Percentiles rank a stretch among this genome's conserved stretches.
These are phyloP conservation scores for Cercophora sp. DNA, from an alignment of 495 filamentous ascomycete genomes.

Conservation along the genomic window DNA sequence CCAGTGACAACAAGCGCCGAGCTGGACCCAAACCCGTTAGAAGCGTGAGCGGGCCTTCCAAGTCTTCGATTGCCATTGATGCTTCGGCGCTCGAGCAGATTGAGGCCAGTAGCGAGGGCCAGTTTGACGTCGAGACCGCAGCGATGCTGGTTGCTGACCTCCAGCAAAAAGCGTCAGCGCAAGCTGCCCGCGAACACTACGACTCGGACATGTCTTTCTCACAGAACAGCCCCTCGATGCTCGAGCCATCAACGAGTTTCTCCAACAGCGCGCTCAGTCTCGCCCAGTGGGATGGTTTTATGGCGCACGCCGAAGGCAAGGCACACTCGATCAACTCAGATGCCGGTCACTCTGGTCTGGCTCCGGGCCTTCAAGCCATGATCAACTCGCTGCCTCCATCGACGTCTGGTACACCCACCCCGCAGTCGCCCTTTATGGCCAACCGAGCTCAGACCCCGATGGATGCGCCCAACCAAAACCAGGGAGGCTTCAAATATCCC, in stretches of 20 bases:
- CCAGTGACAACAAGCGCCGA: conserved; percentile 90
- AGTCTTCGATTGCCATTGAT: conserved; percentile 80
- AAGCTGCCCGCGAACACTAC: conserved; percentile 53
- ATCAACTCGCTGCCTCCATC: conserved; percentile 66
- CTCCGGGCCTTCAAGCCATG: conserved; percentile 62
- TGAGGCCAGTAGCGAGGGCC: conserved; percentile 88
- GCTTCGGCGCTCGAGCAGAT: conserved; percentile 89
- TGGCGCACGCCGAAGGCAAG: conserved; percentile 62
- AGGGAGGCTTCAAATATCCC: conserved; percentile 62
- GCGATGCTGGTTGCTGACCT: conserved; percentile 99
- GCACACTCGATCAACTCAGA: conserved; percentile 66
- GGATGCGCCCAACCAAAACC: conserved; percentile 48
- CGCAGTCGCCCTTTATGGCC: conserved; percentile 59
- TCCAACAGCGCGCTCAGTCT: conserved; percentile 69
- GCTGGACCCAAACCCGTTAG: conserved; percentile 65
- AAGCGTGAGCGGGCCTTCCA: conserved; percentile 64
- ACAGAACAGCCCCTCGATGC: conserved; percentile 59
- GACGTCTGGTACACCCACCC: conserved; percentile 71
- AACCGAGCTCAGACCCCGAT: conserved; percentile 63
- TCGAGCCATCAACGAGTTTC: conserved; percentile 69
- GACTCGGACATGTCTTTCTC: conserved; percentile 72
- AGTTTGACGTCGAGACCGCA: conserved; percentile 96
- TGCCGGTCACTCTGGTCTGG: conserved; percentile 56
- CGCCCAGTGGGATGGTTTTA: conserved; percentile 84
- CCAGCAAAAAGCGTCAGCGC: conserved; percentile 90